These are phyloP conservation scores for Plectosphaerella plurivora DNA, from an alignment of 2,329 filamentous ascomycete species.

Conservation along the genomic window DNA sequence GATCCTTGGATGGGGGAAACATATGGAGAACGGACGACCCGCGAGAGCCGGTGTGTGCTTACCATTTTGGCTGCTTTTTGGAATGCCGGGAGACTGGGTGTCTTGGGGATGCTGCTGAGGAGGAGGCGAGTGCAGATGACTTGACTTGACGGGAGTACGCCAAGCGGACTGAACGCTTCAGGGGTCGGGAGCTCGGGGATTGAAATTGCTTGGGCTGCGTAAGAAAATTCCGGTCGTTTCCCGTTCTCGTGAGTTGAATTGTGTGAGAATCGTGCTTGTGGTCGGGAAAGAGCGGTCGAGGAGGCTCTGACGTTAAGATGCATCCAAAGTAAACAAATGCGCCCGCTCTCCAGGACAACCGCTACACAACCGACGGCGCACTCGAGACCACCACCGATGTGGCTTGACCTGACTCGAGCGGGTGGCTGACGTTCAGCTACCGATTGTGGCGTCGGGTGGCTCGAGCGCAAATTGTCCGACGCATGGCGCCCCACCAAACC, in stretches of 20 bases:
- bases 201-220: no score
- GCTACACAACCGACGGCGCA: slow-evolving; percentile 13
- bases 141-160: neutral
- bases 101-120: no score
- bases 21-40: neutral
- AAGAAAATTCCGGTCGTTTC: neutral
- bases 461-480: no score
- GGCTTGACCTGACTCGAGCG: no score
- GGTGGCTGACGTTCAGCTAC: no score
- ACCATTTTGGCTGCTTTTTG: neutral
- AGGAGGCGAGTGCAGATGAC: neutral
- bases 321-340: slow-evolving; percentile 10
- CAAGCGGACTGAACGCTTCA: no score
- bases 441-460: no score
- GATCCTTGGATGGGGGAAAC: neutral
- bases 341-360: slow-evolving; percentile 15
- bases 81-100: neutral
- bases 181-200: no score
- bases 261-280: neutral
- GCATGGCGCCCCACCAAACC: no score
- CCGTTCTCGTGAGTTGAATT: neutral
- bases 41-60: slow-evolving; percentile 1
- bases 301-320: no score
- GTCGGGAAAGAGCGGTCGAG: no score
- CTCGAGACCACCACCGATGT: no score